Conservation (phyloP, 768 basidiomycete genomes). For the Suillus tomentosus region DNA sequence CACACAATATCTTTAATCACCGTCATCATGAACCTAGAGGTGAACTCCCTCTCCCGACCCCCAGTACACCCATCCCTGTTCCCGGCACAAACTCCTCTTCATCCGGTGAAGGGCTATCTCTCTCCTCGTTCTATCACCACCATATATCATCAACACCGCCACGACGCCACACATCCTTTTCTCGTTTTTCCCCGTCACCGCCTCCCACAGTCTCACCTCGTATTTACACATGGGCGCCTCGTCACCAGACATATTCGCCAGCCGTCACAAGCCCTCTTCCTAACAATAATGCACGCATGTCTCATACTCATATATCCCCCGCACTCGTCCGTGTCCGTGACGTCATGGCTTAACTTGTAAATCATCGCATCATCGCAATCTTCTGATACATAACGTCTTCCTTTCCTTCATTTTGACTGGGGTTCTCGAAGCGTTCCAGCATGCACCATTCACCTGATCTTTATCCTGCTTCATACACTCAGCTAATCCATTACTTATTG, state of each 20-base stretch:
- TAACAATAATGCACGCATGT: conserved; percentile 60
- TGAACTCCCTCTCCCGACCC: conserved; percentile 21
- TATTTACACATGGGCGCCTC: conserved; percentile 55
- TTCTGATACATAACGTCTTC: conserved; percentile 15
- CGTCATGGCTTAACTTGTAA: conserved; percentile 27
- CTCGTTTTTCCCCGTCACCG: conserved; percentile 47
- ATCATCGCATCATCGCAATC: conserved; percentile 2
- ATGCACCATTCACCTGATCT: conserved; percentile 25
- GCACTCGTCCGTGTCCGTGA: conserved; percentile 49
- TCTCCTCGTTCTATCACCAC: conserved; percentile 15
- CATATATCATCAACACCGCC: conserved; percentile 36
- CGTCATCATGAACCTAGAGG: conserved; percentile 12
- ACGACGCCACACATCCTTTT: conserved; percentile 24
- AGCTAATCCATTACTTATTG: conserved; percentile 39
- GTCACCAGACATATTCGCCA: conserved; percentile 38
- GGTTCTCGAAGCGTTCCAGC: conserved; percentile 15
- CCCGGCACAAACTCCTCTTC: conserved; percentile 22
- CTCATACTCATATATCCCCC: conserved; percentile 56
- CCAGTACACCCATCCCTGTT: conserved; percentile 33
- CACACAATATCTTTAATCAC: conserved; percentile 5
- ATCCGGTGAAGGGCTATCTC: conserved; percentile 22
- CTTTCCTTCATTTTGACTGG: conserved; percentile 17
- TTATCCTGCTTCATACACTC: conserved; percentile 22
- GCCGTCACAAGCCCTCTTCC: conserved; percentile 48
- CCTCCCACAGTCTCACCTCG: conserved; percentile 58